A percentile compares a stretch with the other conserved stretches of the same genome.
Conservation (phyloP, 2,329 filamentous ascomycete genomes). For the Ilyonectria sp. region DNA sequence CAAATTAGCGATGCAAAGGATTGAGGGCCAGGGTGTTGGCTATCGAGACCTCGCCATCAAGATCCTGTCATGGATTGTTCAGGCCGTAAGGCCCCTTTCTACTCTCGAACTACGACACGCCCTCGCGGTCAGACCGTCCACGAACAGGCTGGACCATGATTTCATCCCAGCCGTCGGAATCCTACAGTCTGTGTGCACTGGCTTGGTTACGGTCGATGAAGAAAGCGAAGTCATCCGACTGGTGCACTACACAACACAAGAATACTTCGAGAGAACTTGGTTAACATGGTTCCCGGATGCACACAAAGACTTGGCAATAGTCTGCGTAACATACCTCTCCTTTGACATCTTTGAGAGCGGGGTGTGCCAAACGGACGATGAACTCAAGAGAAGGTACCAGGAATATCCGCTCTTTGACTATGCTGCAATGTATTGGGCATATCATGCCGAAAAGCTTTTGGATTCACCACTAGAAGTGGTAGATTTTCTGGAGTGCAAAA, state of each 20-base stretch:
- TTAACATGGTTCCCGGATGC: constrained; percentile 51
- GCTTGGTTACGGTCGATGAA: constrained; percentile 58
- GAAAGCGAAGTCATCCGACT: constrained; percentile 57
- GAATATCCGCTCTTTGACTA: constrained; percentile 25
- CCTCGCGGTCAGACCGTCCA: constrained; percentile 53
- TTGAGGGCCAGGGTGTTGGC: constrained; percentile 54
- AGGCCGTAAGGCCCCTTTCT: constrained; percentile 52
- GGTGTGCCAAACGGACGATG: not conserved
- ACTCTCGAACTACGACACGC: constrained; percentile 58
- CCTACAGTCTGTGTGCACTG: constrained; percentile 57
- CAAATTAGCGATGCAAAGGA: constrained; percentile 44
- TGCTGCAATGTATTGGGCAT: constrained; percentile 27
- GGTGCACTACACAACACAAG: constrained; percentile 62
- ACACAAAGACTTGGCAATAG: constrained; percentile 45
- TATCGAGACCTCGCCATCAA: constrained; percentile 54
- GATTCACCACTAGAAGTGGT: not conserved
- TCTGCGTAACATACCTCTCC: constrained; percentile 56
- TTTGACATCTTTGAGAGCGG: constrained; percentile 46
- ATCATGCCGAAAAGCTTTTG: constrained; percentile 17
- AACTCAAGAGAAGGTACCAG: not conserved
- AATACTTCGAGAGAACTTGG: constrained; percentile 56
- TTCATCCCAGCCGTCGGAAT: constrained; percentile 52
- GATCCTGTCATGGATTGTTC: constrained; percentile 59
- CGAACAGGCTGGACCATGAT: constrained; percentile 50
- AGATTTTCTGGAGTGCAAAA: not conserved